Percentiles rank a stretch among this genome's conserved stretches.
These are phyloP conservation scores for Paracorniculantispora psalliotae DNA, from an alignment of 2,329 filamentous ascomycete genomes.

Conservation along the genomic window DNA sequence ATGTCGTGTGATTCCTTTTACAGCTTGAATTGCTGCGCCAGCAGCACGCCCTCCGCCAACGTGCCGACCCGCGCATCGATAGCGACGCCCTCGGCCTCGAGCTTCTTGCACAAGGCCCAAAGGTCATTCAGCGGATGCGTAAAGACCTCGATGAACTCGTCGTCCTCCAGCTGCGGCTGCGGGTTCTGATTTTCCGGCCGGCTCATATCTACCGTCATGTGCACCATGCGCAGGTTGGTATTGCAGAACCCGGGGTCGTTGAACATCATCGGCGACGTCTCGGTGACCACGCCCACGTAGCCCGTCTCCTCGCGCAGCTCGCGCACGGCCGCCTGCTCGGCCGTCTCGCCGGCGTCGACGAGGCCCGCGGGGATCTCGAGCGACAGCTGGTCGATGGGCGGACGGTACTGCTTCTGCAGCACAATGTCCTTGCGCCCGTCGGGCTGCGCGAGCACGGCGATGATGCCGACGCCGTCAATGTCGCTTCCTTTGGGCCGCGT, in stretches of 20 bases:
- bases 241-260: conserved; percentile 64
- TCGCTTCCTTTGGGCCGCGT: conserved; percentile 57
- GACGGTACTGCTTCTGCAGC: conserved; percentile 63
- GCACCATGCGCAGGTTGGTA: conserved; percentile 64
- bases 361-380: conserved; percentile 64
- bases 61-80: conserved; percentile 77
- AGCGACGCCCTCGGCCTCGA: conserved; percentile 68
- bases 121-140: conserved; percentile 58
- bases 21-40: conserved; percentile 55
- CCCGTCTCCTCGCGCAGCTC: conserved; percentile 65
- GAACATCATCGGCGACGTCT: conserved; percentile 62
- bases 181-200: conserved; percentile 64
- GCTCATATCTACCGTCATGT: conserved; percentile 66
- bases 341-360: conserved; percentile 56
- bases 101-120: conserved; percentile 60
- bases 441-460: conserved; percentile 59
- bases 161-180: conserved; percentile 67
- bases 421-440: conserved; percentile 46
- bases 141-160: conserved; percentile 79
- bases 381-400: conserved; percentile 53
- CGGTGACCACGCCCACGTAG: conserved; percentile 50
- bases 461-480: conserved; percentile 69
- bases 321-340: conserved; percentile 56
- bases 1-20: no score
- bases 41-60: conserved; percentile 71